Evolutionary conservation across 306 rosid species (phyloP).

Genomic region (Medicago arabica): DNA sequence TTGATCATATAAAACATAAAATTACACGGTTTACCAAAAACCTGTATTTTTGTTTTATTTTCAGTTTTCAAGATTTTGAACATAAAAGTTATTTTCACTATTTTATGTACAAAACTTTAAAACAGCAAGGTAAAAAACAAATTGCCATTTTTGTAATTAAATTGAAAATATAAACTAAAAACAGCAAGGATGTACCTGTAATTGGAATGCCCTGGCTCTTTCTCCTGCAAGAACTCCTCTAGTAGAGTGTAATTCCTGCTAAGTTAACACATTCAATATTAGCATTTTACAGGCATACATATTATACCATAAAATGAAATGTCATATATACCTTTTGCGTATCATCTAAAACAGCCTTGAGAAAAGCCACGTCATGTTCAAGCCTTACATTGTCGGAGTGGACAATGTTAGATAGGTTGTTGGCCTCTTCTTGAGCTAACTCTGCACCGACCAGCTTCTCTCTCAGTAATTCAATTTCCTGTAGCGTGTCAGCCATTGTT

Average conservation of each 20-base stretch:
- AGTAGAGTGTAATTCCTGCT: slow-evolving; percentile 87
- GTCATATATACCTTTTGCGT: slow-evolving; percentile 77
- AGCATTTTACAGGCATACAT: slow-evolving; percentile 21
- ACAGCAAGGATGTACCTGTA: slow-evolving; percentile 64
- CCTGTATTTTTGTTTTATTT: no score
- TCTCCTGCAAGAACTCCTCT: slow-evolving; percentile 95
- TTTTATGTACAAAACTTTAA: no score
- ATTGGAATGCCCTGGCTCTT: slow-evolving; percentile 91
- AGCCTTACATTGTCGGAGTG: slow-evolving; percentile 95
- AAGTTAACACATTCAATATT: slow-evolving; percentile 15
- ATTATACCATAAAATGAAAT: slow-evolving; percentile 15
- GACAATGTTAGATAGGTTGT: slow-evolving; percentile 78
- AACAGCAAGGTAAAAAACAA: no score
- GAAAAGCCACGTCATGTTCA: slow-evolving; percentile 98
- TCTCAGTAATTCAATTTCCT: slow-evolving; percentile 76
- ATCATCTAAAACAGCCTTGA: slow-evolving; percentile 95
- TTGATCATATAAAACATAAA: no score
- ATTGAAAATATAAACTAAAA: background rate
- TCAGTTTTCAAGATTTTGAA: background rate
- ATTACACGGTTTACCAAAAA: no score
- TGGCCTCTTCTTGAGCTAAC: slow-evolving; percentile 86
- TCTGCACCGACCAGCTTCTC: slow-evolving; percentile 80
- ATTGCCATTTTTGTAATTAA: no score
- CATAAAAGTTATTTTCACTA: background rate
- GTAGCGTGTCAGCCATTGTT: slow-evolving; percentile 58